A percentile compares a stretch with the other conserved stretches of the same genome.
Evolutionary conservation across 2,329 filamentous ascomycete genomes (phyloP).

Genomic region (Aspergillus pseudotamarii): DNA sequence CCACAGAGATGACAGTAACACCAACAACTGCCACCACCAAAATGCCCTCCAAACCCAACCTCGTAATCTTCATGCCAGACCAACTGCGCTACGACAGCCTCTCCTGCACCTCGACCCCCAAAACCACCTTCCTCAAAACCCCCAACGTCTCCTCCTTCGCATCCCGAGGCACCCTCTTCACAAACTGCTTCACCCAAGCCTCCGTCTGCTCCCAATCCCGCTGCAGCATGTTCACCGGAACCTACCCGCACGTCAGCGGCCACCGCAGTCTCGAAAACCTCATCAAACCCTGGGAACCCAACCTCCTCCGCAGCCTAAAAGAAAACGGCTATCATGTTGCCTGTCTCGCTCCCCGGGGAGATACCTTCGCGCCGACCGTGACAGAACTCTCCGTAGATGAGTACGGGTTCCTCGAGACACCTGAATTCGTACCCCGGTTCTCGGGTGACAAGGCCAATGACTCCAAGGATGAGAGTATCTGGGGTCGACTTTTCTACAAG

Average conservation of each 20-base stretch:
- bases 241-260: conserved; percentile 51
- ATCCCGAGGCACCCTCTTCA: conserved; percentile 42
- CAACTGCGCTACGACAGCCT: conserved; percentile 52
- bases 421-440: neutral
- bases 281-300: conserved; percentile 54
- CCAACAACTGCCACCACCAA: neutral
- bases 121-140: conserved; percentile 45
- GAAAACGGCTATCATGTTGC: conserved; percentile 53
- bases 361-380: neutral
- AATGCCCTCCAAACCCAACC: neutral
- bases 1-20: neutral
- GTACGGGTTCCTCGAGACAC: neutral
- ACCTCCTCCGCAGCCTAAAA: conserved; percentile 49
- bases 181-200: conserved; percentile 51
- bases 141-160: conserved; percentile 29
- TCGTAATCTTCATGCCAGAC: conserved; percentile 51
- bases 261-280: conserved; percentile 52
- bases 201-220: conserved; percentile 52
- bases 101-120: conserved; percentile 30
- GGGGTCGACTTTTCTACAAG: conserved; percentile 34
- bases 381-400: neutral
- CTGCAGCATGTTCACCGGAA: conserved; percentile 53
- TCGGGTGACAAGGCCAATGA: neutral
- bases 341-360: conserved; percentile 32
- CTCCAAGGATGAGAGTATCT: neutral